Evolutionary conservation across 2,329 filamentous ascomycete species (phyloP).

Genomic region (Gremmenia infestans): DNA sequence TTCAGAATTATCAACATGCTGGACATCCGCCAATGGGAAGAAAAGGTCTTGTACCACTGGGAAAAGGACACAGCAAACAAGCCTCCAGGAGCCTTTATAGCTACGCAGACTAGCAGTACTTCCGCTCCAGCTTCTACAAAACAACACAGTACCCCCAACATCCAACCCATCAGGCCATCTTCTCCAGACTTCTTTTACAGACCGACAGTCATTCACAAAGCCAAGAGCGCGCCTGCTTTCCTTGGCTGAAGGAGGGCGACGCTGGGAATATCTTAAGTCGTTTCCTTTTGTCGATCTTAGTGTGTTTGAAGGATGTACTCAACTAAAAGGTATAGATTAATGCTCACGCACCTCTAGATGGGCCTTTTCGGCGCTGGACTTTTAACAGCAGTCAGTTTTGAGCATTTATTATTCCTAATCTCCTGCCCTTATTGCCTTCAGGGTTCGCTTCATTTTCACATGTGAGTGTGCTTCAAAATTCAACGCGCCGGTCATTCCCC

Average conservation of each 20-base stretch:
- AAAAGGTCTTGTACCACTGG: conserved; percentile 3
- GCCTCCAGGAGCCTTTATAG: neutral
- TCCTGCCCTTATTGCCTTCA: neutral
- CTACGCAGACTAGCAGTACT: no score
- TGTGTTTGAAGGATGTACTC: neutral
- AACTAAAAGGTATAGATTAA: neutral
- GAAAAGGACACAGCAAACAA: conserved; percentile 4
- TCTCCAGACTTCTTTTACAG: neutral
- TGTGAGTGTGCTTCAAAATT: no score
- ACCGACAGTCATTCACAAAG: neutral
- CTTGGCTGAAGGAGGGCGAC: neutral
- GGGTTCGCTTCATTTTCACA: no score
- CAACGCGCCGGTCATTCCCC: no score
- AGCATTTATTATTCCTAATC: neutral
- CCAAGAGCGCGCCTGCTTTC: neutral
- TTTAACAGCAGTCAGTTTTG: neutral
- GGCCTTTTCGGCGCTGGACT: neutral
- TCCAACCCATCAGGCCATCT: no score
- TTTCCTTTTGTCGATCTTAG: neutral
- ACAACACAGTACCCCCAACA: no score
- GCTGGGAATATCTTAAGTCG: neutral
- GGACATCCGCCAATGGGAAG: conserved; percentile 2
- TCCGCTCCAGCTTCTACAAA: no score
- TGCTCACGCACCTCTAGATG: neutral
- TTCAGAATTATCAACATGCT: neutral